Percentiles rank a stretch among this genome's conserved stretches.
These are phyloP conservation scores for Leishmania amazonensis DNA, from an alignment of 208 protist species.

Conservation along the genomic window DNA sequence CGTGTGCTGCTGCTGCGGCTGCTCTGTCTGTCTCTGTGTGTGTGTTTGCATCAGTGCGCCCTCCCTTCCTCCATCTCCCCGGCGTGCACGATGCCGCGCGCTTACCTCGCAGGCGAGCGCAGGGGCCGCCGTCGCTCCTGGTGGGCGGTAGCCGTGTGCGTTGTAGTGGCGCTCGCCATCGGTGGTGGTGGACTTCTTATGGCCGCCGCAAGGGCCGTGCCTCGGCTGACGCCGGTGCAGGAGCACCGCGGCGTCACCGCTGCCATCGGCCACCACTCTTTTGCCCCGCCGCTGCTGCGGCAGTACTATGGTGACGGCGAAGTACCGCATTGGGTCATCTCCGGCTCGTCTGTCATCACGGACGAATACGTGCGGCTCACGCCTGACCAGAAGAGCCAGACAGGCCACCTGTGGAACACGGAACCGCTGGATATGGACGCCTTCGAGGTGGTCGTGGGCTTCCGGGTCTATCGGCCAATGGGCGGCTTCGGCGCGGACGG, in stretches of 20 bases:
- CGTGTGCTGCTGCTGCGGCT: background rate
- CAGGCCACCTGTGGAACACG: constrained; percentile 82
- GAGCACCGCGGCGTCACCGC: constrained; percentile 41
- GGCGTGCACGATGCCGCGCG: background rate
- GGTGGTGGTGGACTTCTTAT: constrained; percentile 10
- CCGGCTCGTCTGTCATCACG: constrained; percentile 76
- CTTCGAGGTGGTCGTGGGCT: constrained; percentile 87
- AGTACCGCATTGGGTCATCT: constrained; percentile 77
- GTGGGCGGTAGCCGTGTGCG: background rate
- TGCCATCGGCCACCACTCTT: constrained; percentile 77
- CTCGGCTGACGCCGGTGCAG: constrained; percentile 36
- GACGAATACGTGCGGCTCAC: constrained; percentile 88
- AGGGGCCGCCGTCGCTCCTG: background rate
- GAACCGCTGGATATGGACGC: constrained; percentile 71
- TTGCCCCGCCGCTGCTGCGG: constrained; percentile 71
- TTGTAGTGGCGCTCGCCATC: constrained; percentile 6
- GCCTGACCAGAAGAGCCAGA: constrained; percentile 38
- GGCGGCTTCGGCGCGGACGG: constrained; percentile 65
- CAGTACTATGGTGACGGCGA: constrained; percentile 79
- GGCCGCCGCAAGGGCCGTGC: constrained; percentile 7
- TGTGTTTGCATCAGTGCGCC: background rate
- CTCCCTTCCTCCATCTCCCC: background rate
- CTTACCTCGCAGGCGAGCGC: background rate
- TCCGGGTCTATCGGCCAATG: constrained; percentile 50
- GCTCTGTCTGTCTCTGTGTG: background rate